Evolutionary conservation across 2,329 filamentous ascomycete species (phyloP).

Genomic region (Macrophomina phaseolina): DNA sequence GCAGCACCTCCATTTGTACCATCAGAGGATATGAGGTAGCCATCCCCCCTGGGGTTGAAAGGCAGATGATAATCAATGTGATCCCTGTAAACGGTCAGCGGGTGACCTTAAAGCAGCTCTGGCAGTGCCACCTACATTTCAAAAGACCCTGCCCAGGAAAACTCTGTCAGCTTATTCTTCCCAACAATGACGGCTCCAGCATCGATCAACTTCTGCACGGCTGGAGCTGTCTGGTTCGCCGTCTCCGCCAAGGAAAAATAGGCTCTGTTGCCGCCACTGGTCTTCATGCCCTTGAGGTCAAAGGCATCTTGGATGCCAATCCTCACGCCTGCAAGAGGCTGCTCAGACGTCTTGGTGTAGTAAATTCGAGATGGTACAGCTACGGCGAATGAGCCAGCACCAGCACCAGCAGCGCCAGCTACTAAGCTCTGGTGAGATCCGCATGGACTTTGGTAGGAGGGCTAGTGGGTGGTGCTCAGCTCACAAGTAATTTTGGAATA

Average conservation of each 20-base stretch:
- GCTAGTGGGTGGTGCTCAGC: neutral
- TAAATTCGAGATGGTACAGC: constrained; percentile 1
- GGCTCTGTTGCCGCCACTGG: constrained; percentile 29
- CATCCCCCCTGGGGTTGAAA: constrained; percentile 50
- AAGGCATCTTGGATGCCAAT: constrained; percentile 38
- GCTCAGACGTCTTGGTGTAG: neutral
- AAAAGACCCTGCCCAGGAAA: constrained; percentile 3
- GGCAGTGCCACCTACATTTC: neutral
- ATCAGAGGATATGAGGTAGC: constrained; percentile 36
- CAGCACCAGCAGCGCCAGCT: neutral
- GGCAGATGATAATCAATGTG: constrained; percentile 33
- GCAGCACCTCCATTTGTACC: constrained; percentile 47
- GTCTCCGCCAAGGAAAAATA: constrained; percentile 25
- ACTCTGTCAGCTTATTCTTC: constrained; percentile 29
- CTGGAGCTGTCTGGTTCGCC: neutral
- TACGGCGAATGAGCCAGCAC: neutral
- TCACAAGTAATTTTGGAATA: neutral
- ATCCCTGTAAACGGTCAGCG: neutral
- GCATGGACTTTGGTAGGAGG: neutral
- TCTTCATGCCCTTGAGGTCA: constrained; percentile 31
- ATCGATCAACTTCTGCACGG: constrained; percentile 7
- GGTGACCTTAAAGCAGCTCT: neutral
- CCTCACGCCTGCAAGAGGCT: constrained; percentile 20
- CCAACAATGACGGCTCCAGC: constrained; percentile 29
- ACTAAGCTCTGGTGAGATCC: neutral